These are phyloP conservation scores for Erysiphe pulchra DNA, from an alignment of 2,329 filamentous ascomycete species.

Conservation along the genomic window DNA sequence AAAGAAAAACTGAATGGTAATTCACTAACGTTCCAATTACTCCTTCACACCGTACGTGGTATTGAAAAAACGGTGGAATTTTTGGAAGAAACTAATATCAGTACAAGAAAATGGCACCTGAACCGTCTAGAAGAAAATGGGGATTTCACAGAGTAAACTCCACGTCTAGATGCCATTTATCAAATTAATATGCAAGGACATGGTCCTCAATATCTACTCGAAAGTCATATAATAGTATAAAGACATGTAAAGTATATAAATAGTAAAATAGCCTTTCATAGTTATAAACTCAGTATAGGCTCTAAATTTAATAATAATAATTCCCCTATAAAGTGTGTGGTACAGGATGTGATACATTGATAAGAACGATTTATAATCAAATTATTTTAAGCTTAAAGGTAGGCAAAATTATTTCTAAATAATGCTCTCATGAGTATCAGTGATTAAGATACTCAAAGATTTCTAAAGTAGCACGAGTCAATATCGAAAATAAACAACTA, in stretches of 20 bases:
- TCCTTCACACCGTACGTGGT: not conserved
- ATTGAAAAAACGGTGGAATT: not conserved
- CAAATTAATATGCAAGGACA: not conserved
- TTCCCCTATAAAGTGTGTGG: too few relatives aligned
- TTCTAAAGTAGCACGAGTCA: too few relatives aligned
- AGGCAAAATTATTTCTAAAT: too few relatives aligned
- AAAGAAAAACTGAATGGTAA: constrained; percentile 1
- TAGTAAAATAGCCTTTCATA: not conserved
- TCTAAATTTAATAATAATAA: not conserved
- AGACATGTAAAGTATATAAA: not conserved
- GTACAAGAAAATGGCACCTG: not conserved
- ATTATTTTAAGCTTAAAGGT: too few relatives aligned
- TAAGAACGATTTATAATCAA: too few relatives aligned
- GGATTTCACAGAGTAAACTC: not conserved
- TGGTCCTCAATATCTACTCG: not conserved
- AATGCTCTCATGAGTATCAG: too few relatives aligned
- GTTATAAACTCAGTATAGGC: not conserved
- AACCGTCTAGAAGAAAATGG: not conserved
- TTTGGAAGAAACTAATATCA: not conserved
- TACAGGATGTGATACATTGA: too few relatives aligned
- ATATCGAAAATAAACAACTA: too few relatives aligned
- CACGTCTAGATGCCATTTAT: not conserved
- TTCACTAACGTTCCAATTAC: not conserved
- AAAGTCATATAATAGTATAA: not conserved
- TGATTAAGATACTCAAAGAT: too few relatives aligned